Evolutionary conservation across 805 yeast genomes (phyloP).

Genomic region (Yamadazyma akitaensis): DNA sequence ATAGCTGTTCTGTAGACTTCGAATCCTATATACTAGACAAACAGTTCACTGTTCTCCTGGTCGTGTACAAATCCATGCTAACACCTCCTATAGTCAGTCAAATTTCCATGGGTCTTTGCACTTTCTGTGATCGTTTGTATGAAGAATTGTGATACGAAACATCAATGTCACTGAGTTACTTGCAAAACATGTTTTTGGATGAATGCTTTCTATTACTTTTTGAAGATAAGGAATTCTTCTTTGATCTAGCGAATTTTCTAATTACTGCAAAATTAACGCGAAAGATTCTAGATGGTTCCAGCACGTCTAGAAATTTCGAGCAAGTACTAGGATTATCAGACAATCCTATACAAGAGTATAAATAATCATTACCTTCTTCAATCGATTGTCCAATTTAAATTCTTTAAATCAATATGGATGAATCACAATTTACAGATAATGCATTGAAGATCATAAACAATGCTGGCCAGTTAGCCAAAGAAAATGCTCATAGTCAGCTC

Average conservation of each 20-base stretch:
- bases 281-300: conserved; percentile 13
- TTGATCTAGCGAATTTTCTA: not conserved
- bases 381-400: not conserved
- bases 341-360: not conserved
- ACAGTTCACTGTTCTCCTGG: too few species aligned
- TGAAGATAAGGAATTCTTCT: not conserved
- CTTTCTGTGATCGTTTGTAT: too few species aligned
- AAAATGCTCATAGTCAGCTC: conserved; percentile 78
- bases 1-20: too few species aligned
- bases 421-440: conserved; percentile 87
- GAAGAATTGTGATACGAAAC: too few species aligned
- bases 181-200: too few species aligned
- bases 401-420: conserved; percentile 42
- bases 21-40: too few species aligned
- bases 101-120: too few species aligned
- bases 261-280: conserved; percentile 2
- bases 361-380: not conserved
- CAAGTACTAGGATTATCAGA: not conserved
- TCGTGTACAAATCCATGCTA: too few species aligned
- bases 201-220: too few species aligned
- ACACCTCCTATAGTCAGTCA: too few species aligned
- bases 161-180: too few species aligned
- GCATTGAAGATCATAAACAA: conserved; percentile 77
- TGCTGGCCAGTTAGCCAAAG: conserved; percentile 80
- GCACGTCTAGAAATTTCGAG: conserved; percentile 12